Evolutionary conservation across 495 filamentous ascomycete species (phyloP), one percentile per base, ranked within the genome.

Genomic region (Pyronema domesticum): DNA sequence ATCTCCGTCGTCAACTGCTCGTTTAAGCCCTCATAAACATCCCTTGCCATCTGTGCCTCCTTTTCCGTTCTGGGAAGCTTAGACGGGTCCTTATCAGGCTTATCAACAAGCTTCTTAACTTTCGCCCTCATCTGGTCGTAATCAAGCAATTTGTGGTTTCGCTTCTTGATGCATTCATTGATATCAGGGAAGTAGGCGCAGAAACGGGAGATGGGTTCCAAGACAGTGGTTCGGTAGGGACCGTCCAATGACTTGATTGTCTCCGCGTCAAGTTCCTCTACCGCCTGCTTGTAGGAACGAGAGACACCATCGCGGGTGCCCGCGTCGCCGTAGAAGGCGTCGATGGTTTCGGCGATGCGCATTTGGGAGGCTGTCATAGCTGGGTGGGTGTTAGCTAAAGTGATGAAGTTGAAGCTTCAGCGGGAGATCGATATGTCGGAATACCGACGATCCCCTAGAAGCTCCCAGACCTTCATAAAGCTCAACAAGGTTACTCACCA

Each of bases 291-390:
- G 71, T 98, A 98, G 65, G 85, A 89, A 60, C 89, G 74, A 69
- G 83, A 89, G 51, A 98, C 91, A 33, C 91, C 91, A 65, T 98
- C 91, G 57, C 81, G 83, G 37, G 93, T 83, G 34, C 93, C 93
- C 0, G 89, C 85, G 57, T 98, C 91, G 30, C 91, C 91, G 71
- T 98, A 98, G 70, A 98, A 98, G 13, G 91, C 93, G 67, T 98
- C 91, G 69, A 98, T 98, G 9, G 91, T 98, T 68, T 98, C 91
- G 40, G 91, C 91, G 66, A 98, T 98, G 57, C 93, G 83, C 91
- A 98, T 96, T 67, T 98, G 91, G 37, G 89, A 95, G 2, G 91
- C 89, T 30, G 91, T 98, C 91, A 98, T 98, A 37, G 91, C 91
- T 93, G 48, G 5, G 3, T 37, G 23, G 36, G 6, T 13, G 14